Base-by-base conservation (phyloP, 352 stramenopile genomes). In the Globisporangium camurandrum region DNA sequence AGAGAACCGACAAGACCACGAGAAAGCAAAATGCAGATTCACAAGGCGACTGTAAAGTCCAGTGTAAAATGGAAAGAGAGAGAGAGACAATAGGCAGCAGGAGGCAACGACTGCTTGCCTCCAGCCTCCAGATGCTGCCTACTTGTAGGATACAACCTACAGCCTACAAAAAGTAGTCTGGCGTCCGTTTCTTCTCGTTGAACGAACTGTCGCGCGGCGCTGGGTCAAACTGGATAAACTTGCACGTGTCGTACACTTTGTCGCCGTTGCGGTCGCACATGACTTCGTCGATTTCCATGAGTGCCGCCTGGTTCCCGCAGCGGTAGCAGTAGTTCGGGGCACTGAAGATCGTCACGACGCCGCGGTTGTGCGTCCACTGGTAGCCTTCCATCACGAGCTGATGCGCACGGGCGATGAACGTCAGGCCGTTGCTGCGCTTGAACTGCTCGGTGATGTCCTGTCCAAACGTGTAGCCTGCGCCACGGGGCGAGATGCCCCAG, bases 271-370 rank as follows among this genome's bases (percentile, higher is more conserved):
- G 83, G 62, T 95, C 84, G 50, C 66, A 66, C 81, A 93, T 94
- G 64, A 91, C 78, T 56, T 95, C 85, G 52, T 95, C 95, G 62
- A 98, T 96, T 65, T 97, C 91, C 75, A 98, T 90, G 61, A 98
- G 89, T 33, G 88, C 93, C 5, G 93, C 95, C 46, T 97, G 89
- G 80, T 99, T 99, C 20, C 96, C 96, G 57, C 88, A 97, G 46
- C 89, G 84, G 68, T 97, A 97, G 76, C 90, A 97, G 67, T 97
- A 97, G 69, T 97, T 97, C 23, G 90, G 90, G 16, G 90, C 90
- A 51, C 71, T 92, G 51, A 96, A 97, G 59, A 97, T 91, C 4
- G 90, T 97, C 22, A 96, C 86, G 14, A 97, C 82, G 37, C 84
- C 80, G 50, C 91, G 74, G 56, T 97, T 95, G 65, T 96, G 87